Evolutionary conservation across 2,329 filamentous ascomycete species (phyloP).

Genomic region (Phoma sp.): DNA sequence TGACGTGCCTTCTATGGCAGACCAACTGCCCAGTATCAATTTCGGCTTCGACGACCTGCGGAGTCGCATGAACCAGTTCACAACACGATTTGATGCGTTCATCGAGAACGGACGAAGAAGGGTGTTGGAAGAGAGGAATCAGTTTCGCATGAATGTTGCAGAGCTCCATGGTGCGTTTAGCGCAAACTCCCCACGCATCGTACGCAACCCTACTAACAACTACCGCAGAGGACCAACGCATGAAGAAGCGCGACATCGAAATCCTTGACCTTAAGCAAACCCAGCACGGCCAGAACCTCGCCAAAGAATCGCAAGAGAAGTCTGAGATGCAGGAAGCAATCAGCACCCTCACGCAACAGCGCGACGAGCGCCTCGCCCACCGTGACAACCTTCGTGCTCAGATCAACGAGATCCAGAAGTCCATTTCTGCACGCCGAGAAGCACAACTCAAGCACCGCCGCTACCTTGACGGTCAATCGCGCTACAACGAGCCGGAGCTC

Average conservation of each 20-base stretch:
- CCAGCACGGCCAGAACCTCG: constrained; percentile 75
- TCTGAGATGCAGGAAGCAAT: constrained; percentile 69
- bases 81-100: constrained; percentile 86
- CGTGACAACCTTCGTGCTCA: constrained; percentile 64
- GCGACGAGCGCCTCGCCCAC: constrained; percentile 61
- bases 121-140: constrained; percentile 90
- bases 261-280: constrained; percentile 76
- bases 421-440: constrained; percentile 73
- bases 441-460: constrained; percentile 75
- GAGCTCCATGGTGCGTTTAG: constrained; percentile 79
- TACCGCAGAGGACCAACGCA: constrained; percentile 81
- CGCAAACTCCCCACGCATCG: background rate
- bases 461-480: constrained; percentile 80
- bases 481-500: constrained; percentile 90
- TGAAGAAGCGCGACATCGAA: constrained; percentile 87
- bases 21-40: constrained; percentile 85
- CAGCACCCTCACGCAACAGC: constrained; percentile 62
- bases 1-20: constrained; percentile 71
- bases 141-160: constrained; percentile 88
- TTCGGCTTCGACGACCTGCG: constrained; percentile 97
- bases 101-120: constrained; percentile 91
- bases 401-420: constrained; percentile 70
- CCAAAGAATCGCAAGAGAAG: constrained; percentile 78
- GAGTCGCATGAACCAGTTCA: constrained; percentile 94
- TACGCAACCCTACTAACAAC: constrained; percentile 15